Percentiles rank a stretch among this genome's conserved stretches.
phyloP scores from a whole-genome alignment of 164 flowering plant species.

The Chimonanthus salicifolius region DNA sequence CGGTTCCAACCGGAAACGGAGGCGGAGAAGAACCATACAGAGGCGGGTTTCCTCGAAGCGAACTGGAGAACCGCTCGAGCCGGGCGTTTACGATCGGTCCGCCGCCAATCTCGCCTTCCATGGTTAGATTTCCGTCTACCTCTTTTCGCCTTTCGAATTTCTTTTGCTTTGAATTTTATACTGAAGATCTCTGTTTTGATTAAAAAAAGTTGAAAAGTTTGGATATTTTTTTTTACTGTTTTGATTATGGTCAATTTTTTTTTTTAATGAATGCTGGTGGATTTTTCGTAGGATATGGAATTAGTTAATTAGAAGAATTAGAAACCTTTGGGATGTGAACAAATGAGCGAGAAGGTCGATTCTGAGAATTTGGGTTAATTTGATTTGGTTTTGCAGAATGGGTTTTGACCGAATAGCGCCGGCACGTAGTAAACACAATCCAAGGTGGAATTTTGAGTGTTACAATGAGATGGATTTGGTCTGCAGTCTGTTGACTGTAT shows the following conservation, averaged over 20 bases:
- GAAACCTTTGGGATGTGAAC: not conserved
- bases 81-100: constrained; percentile 32
- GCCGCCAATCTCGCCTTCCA: constrained; percentile 43
- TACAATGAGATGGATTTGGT: not conserved
- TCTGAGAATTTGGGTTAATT: not conserved
- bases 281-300: not conserved
- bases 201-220: not conserved
- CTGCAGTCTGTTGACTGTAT: not conserved
- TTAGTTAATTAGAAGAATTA: not conserved
- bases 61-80: constrained; percentile 26
- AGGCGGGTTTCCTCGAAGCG: constrained; percentile 33
- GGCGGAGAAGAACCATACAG: constrained; percentile 11
- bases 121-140: constrained; percentile 21
- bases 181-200: not conserved
- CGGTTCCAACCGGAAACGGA: constrained; percentile 21
- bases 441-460: not conserved
- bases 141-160: not conserved
- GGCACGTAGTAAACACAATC: not conserved
- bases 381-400: not conserved
- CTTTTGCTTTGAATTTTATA: not conserved
- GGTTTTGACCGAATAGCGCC: not conserved
- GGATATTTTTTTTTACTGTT: not conserved
- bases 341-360: no score
- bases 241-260: not conserved
- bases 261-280: not conserved